phyloP scores from a whole-genome alignment of 345 rosid genomes.

The Salix purpurea region DNA sequence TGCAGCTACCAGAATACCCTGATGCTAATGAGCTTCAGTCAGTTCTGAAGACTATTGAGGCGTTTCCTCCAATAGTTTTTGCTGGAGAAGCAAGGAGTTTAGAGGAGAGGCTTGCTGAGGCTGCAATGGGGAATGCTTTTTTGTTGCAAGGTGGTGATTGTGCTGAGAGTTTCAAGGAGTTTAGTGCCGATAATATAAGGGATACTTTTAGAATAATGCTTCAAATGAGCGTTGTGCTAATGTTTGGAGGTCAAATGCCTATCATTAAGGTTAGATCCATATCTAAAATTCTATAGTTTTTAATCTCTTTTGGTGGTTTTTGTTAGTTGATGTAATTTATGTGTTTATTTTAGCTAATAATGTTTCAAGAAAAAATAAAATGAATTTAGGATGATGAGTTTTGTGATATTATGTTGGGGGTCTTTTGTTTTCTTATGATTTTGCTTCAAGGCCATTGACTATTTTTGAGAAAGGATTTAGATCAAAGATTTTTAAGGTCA shows the following conservation, averaged over 20 bases:
- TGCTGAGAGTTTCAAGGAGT: slow-evolving; percentile 35
- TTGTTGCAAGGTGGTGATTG: slow-evolving; percentile 30
- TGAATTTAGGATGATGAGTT: background rate
- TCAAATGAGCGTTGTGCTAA: slow-evolving; percentile 27
- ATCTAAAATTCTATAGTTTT: background rate
- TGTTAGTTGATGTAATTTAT: background rate
- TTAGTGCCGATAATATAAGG: slow-evolving; percentile 23
- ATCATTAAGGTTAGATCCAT: slow-evolving; percentile 20
- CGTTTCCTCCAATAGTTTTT: slow-evolving; percentile 26
- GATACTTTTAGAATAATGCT: slow-evolving; percentile 27
- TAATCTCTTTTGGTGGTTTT: background rate
- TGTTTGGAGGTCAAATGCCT: slow-evolving; percentile 31
- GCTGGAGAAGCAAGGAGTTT: slow-evolving; percentile 26
- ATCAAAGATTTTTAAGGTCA: background rate
- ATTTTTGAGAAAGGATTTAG: background rate
- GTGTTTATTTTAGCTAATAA: background rate
- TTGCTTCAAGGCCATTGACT: background rate
- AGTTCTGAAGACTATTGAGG: slow-evolving; percentile 19
- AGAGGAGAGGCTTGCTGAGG: slow-evolving; percentile 28
- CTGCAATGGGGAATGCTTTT: slow-evolving; percentile 27
- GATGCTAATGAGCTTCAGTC: slow-evolving; percentile 11
- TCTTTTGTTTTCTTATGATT: background rate
- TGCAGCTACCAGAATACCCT: slow-evolving; percentile 30
- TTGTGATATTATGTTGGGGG: background rate
- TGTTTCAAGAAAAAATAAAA: background rate